phyloP scores from a whole-genome alignment of 805 yeast species.

The Ogataea salicorniae region DNA sequence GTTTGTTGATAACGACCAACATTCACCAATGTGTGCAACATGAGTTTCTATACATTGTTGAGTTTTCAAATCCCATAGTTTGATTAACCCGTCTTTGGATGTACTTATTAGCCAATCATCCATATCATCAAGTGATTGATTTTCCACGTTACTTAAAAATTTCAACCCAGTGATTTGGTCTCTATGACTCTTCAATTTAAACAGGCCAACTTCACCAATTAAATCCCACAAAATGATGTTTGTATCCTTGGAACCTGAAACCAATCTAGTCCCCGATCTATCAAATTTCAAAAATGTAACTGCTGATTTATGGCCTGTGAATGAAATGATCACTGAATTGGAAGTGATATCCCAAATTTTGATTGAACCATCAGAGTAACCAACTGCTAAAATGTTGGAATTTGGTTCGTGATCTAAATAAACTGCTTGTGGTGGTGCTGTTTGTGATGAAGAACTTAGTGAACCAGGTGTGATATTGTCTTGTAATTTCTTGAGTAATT shows the following conservation, averaged over 20 bases:
- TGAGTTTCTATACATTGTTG: slow-evolving; percentile 94
- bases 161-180: slow-evolving; percentile 78
- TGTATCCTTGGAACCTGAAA: slow-evolving; percentile 85
- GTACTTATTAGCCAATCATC: slow-evolving; percentile 72
- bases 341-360: slow-evolving; percentile 89
- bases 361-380: slow-evolving; percentile 84
- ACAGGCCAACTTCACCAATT: slow-evolving; percentile 85
- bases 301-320: slow-evolving; percentile 87
- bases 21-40: slow-evolving; percentile 87
- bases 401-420: slow-evolving; percentile 53
- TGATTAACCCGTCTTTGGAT: slow-evolving; percentile 86
- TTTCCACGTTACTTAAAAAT: slow-evolving; percentile 36
- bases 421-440: slow-evolving; percentile 62
- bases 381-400: slow-evolving; percentile 76
- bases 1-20: slow-evolving; percentile 72
- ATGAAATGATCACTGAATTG: slow-evolving; percentile 68
- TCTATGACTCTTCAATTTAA: slow-evolving; percentile 82
- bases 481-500: slow-evolving; percentile 46
- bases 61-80: slow-evolving; percentile 87
- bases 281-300: slow-evolving; percentile 71
- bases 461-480: slow-evolving; percentile 75
- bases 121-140: slow-evolving; percentile 40
- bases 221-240: slow-evolving; percentile 90
- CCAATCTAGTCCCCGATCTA: slow-evolving; percentile 72
- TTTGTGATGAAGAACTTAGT: slow-evolving; percentile 54